Evolutionary conservation across 2,329 filamentous ascomycete genomes (phyloP).

Genomic region (Blastomyces emzantsi): DNA sequence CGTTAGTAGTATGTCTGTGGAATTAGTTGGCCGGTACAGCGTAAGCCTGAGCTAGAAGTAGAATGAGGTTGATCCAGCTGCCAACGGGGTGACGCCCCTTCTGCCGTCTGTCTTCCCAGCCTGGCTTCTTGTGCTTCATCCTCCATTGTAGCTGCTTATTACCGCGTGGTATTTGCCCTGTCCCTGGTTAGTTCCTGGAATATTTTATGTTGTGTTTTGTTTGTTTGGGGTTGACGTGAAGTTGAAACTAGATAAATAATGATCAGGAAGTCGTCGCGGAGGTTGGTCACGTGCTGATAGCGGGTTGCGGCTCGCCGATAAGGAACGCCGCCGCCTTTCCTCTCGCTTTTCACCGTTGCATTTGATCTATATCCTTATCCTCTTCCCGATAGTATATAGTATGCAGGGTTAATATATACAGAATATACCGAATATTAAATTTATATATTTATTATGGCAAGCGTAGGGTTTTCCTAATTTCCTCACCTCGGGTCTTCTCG

Average conservation of each 20-base stretch:
- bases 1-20: background rate
- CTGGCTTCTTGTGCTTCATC: background rate
- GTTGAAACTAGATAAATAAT: background rate
- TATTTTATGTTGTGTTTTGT: background rate
- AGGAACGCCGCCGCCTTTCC: background rate
- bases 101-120: background rate
- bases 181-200: background rate
- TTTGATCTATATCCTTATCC: no score
- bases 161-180: background rate
- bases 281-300: slow-evolving; percentile 1
- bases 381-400: no score
- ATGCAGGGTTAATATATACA: background rate
- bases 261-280: background rate
- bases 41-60: background rate
- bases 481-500: background rate
- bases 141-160: slow-evolving; percentile 5
- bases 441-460: slow-evolving; percentile 7
- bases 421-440: background rate
- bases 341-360: no score
- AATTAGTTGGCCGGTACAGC: background rate
- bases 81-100: background rate
- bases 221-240: background rate
- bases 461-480: background rate
- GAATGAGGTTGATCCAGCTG: background rate
- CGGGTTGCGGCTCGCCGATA: background rate